Evolutionary conservation across 2,329 filamentous ascomycete species (phyloP).

Genomic region (Penicillium psychrosexuale): DNA sequence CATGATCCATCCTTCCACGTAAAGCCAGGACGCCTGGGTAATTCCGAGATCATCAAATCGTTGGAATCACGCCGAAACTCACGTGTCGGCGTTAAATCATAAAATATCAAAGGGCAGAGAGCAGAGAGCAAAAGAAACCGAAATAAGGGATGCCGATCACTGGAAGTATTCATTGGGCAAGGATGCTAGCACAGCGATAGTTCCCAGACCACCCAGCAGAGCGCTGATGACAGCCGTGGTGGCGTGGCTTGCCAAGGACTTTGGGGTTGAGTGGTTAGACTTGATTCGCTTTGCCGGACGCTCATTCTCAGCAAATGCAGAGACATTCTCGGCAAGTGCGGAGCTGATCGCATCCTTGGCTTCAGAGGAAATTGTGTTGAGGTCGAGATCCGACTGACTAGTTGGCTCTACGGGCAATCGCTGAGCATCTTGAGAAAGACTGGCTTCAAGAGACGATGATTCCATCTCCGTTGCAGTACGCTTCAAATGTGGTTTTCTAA

Average conservation of each 20-base stretch:
- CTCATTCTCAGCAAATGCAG: constrained; percentile 16
- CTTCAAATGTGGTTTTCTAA: constrained; percentile 19
- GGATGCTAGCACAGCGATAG: constrained; percentile 41
- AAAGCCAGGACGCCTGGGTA: constrained; percentile 6
- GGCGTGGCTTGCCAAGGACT: constrained; percentile 36
- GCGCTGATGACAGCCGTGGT: constrained; percentile 41
- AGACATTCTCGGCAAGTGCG: constrained; percentile 12
- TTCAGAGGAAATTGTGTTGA: constrained; percentile 9
- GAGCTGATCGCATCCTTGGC: constrained; percentile 10
- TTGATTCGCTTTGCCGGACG: constrained; percentile 31
- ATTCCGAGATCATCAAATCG: constrained; percentile 1
- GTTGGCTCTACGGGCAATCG: constrained; percentile 11
- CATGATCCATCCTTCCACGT: background rate
- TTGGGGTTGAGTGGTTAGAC: constrained; percentile 13
- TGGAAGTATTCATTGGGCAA: constrained; percentile 45
- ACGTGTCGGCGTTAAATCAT: background rate
- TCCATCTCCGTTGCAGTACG: constrained; percentile 34
- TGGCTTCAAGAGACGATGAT: background rate
- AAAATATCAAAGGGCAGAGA: background rate
- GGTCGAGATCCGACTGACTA: constrained; percentile 15
- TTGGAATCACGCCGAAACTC: constrained; percentile 2
- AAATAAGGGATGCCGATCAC: constrained; percentile 14
- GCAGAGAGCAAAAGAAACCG: background rate
- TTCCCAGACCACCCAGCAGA: constrained; percentile 42
- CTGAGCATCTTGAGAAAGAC: constrained; percentile 27